phyloP scores from a whole-genome alignment of 2,329 filamentous ascomycete genomes.

The Intubia oerlemansii region DNA sequence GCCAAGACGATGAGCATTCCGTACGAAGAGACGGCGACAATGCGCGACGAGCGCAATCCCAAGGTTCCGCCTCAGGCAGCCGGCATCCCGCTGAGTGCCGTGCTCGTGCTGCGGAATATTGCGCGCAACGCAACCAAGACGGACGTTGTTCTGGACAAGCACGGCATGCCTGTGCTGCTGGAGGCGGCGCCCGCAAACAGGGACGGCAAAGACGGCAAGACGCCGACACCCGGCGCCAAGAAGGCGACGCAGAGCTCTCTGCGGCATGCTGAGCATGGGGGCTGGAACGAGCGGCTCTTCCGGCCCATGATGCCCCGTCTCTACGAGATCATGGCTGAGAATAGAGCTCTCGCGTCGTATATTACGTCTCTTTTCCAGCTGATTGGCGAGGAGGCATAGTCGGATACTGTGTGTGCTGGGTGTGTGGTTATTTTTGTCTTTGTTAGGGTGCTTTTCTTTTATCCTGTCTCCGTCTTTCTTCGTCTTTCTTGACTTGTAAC shows the following conservation, averaged over 20 bases:
- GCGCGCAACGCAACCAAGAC: constrained; percentile 45
- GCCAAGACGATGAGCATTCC: constrained; percentile 32
- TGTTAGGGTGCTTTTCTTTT: too few relatives aligned
- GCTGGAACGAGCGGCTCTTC: constrained; percentile 49
- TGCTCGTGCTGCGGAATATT: constrained; percentile 59
- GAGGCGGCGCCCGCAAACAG: constrained; percentile 1
- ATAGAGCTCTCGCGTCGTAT: constrained; percentile 29
- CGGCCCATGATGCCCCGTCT: constrained; percentile 40
- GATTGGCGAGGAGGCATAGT: constrained; percentile 9
- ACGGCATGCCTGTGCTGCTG: background rate
- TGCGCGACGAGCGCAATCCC: constrained; percentile 35
- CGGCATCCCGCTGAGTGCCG: constrained; percentile 58
- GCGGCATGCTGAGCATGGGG: constrained; percentile 23
- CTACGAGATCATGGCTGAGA: constrained; percentile 50
- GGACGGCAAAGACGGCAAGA: too few relatives aligned
- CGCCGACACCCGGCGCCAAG: too few relatives aligned
- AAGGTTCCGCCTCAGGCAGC: constrained; percentile 41
- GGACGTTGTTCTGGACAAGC: constrained; percentile 15
- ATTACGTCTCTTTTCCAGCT: constrained; percentile 15
- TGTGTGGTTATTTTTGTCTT: too few relatives aligned
- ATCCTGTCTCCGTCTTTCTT: too few relatives aligned
- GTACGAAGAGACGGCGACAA: constrained; percentile 33
- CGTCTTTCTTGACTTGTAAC: too few relatives aligned
- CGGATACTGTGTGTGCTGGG: too few relatives aligned
- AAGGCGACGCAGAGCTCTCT: background rate